Evolutionary conservation across 2,329 filamentous ascomycete species (phyloP), one percentile per base, ranked within the genome.

Genomic region (Neonectria faginata): DNA sequence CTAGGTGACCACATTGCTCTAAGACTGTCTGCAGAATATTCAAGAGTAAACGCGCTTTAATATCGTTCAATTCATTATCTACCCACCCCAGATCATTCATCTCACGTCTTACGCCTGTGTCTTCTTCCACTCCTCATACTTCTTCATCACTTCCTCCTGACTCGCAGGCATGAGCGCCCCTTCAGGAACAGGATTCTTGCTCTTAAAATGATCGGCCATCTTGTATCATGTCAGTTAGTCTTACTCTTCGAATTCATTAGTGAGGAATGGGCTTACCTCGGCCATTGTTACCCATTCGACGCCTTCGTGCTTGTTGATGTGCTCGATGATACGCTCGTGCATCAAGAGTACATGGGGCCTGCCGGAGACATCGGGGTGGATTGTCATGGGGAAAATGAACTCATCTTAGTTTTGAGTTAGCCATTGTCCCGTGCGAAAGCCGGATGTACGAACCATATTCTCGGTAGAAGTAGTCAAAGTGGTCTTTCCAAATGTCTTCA

Each of bases 341-440:
- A 92, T 92, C 20, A 92, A 79, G 18, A 93, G 72, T 1, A 89
- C 91, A 76, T 93, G 91, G 1, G 91, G 91, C 36, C 90, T 82
- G 0, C 91, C 91, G 8, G 86, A 89, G 0, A 91, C 89, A 73
- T 93, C 91, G 0, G 91, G 91, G 75, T 93, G 91, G 44, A 93
- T 91, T 0, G 91, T 93, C 79, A 93, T 91, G 0, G 91, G 91
- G 73, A 93, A 92, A 60, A 92, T 86, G 70, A 93, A 93, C 71
- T 92, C 89, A 70, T 93, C 65, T 67, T n/a, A 1, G 22, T 4
- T 54, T 12, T 1, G 16, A 11, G 41, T 58, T n/a, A 57, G 55
- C 9, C 5, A 27, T 18, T 9, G 11, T 20, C n/a, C n/a, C n/a
- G n/a, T n/a, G n/a, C n/a, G n/a, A n/a, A n/a, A n/a, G n/a, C n/a